phyloP scores from a whole-genome alignment of 73 alveolate genomes.

The Tetrahymena borealis region DNA sequence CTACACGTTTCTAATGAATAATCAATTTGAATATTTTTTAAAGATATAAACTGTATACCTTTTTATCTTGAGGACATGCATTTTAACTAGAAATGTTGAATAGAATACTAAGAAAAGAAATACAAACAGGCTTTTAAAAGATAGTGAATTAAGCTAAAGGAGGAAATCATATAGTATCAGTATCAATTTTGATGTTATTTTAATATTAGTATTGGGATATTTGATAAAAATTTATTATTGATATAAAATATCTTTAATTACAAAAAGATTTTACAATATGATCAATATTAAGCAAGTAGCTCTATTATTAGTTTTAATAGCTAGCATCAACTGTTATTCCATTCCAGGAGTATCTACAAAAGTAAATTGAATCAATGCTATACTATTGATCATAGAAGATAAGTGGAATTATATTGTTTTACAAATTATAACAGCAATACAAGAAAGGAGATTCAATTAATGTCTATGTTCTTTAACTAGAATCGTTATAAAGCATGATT shows the following conservation, averaged over 20 bases:
- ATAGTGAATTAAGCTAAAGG: too few relatives aligned
- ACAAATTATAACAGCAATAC: background rate
- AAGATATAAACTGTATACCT: too few relatives aligned
- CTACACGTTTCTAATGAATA: too few relatives aligned
- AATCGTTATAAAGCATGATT: background rate
- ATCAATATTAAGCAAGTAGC: background rate
- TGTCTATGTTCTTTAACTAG: background rate
- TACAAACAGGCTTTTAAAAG: too few relatives aligned
- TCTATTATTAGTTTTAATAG: background rate
- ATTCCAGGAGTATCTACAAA: background rate
- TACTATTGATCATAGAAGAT: background rate
- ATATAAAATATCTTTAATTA: background rate
- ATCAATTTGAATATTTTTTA: too few relatives aligned
- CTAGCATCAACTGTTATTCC: background rate
- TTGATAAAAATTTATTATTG: background rate
- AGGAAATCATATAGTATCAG: too few relatives aligned
- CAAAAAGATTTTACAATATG: background rate
- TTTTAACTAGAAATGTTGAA: too few relatives aligned
- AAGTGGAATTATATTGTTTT: background rate
- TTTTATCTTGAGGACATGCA: too few relatives aligned
- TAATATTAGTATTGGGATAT: background rate
- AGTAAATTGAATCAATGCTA: background rate
- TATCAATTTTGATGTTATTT: background rate
- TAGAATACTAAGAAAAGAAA: too few relatives aligned
- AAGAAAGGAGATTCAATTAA: background rate